Base-by-base conservation (phyloP, 2,329 filamentous ascomycete species). In the Trichoderma sp. region DNA sequence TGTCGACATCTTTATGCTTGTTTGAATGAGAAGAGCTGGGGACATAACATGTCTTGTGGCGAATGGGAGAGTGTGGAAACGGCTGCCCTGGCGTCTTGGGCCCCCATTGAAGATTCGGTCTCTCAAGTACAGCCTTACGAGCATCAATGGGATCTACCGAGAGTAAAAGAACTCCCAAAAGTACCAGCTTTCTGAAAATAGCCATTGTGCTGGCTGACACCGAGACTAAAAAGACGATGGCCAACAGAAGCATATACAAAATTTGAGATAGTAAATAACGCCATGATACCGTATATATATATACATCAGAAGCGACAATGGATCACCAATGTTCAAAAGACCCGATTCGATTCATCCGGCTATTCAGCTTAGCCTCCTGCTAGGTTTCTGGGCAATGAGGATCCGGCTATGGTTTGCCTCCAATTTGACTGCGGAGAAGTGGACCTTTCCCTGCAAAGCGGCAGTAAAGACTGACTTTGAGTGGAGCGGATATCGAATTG, bases 21-120 rank as follows among this genome's bases (percentile, higher is more conserved):
- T 43, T 13, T 4, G 6, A 49, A 61, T 5, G 40, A 21, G 21
- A 55, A 31, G 21, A 55, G 21, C 21, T 64, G 4, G 61, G n/a
- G 16, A 64, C 61, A 40, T 64, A 21, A 14, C 61, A 64, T 24
- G 61, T 64, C 47, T 55, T 64, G 61, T 55, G 49, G 31, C 61
- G 61, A 37, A 40, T 40, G 7, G 61, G 61, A 29, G 61, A 64
- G 49, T 64, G 47, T 21, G 61, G 61, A 35, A 64, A 64, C 19
- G 10, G 47, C 27, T 37, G 61, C 37, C 61, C 61, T 29, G 61
- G 61, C 14, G 61, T 55, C 33, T 64, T 64, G 21, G 61, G 61
- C 10, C 61, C 61, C 61, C 61, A 64, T 53, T 64, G 31, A n/a
- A 64, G 61, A 6, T 64, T 55, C 1, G 61, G 61, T 19, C 61